phyloP scores from a whole-genome alignment of 2,329 filamentous ascomycete genomes.

The Coniochaeta sp. region DNA sequence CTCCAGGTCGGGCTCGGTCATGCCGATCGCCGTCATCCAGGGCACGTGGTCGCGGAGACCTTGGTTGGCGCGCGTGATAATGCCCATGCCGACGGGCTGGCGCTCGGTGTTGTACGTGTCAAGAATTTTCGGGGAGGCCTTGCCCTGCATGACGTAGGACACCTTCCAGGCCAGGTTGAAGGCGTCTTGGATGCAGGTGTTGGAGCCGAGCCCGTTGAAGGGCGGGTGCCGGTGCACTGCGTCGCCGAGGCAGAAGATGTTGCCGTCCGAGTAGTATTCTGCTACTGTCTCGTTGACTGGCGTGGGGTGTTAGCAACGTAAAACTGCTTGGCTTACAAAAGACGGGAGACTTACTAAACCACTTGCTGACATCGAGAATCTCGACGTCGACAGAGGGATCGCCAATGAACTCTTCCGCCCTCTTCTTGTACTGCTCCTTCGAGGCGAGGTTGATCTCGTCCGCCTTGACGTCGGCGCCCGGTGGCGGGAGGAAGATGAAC shows the following conservation, averaged over 20 bases:
- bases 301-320: slow-evolving; percentile 47
- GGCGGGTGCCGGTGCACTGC: slow-evolving; percentile 53
- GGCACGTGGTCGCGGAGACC: slow-evolving; percentile 43
- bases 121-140: slow-evolving; percentile 29
- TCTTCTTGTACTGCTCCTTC: slow-evolving; percentile 36
- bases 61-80: slow-evolving; percentile 51
- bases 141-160: slow-evolving; percentile 35
- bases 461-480: slow-evolving; percentile 26
- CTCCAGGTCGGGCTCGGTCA: slow-evolving; percentile 28
- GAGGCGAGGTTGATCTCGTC: slow-evolving; percentile 33
- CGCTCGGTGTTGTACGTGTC: slow-evolving; percentile 37
- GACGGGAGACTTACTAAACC: slow-evolving; percentile 37
- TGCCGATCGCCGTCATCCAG: slow-evolving; percentile 38
- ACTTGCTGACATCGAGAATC: slow-evolving; percentile 47
- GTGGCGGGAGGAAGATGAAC: slow-evolving; percentile 44
- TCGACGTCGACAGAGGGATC: slow-evolving; percentile 43
- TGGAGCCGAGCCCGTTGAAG: slow-evolving; percentile 48
- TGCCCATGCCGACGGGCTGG: slow-evolving; percentile 38
- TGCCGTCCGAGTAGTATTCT: slow-evolving; percentile 43
- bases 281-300: slow-evolving; percentile 55
- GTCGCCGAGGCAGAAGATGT: slow-evolving; percentile 50
- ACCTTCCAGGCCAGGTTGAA: slow-evolving; percentile 52
- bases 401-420: slow-evolving; percentile 44
- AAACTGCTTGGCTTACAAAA: slow-evolving; percentile 44
- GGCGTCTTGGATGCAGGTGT: slow-evolving; percentile 52